Percentiles rank a stretch among this genome's conserved stretches.
phyloP scores from a whole-genome alignment of 331 rosid species.

The Malus hybrid region DNA sequence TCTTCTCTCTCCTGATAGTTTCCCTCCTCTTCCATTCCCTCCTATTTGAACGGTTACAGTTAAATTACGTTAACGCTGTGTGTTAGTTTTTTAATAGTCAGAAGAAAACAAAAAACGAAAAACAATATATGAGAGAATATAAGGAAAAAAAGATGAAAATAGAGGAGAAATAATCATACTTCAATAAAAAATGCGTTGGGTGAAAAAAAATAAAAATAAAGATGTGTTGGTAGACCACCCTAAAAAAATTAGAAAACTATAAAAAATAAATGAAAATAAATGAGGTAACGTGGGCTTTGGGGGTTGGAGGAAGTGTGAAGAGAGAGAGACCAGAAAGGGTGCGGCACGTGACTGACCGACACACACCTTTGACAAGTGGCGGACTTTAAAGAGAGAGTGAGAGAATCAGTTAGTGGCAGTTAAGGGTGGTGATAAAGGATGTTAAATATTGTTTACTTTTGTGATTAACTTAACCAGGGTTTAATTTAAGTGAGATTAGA shows the following conservation, averaged over 20 bases:
- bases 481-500: not conserved
- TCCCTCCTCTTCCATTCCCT: fast-evolving
- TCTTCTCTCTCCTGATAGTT: no score
- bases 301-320: not conserved
- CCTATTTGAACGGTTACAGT: fast-evolving
- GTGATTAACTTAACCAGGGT: slow-evolving; percentile 42
- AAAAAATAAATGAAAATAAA: not conserved
- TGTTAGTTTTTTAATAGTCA: no score
- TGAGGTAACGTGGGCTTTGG: not conserved
- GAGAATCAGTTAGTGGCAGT: slow-evolving; percentile 54
- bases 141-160: no score
- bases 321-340: not conserved
- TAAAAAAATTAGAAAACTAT: no score
- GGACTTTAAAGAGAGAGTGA: slow-evolving; percentile 1
- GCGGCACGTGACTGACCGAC: slow-evolving; percentile 47
- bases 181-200: fast-evolving
- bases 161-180: no score
- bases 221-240: no score
- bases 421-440: slow-evolving; percentile 32
- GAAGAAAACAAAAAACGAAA: fast-evolving
- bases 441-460: slow-evolving; percentile 8
- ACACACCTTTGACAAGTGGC: slow-evolving; percentile 30
- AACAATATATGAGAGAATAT: fast-evolving
- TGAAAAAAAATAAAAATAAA: no score
- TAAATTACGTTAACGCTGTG: fast-evolving